phyloP scores from a whole-genome alignment of 2,329 filamentous ascomycete species.

The Endoconidiophora polonica region DNA sequence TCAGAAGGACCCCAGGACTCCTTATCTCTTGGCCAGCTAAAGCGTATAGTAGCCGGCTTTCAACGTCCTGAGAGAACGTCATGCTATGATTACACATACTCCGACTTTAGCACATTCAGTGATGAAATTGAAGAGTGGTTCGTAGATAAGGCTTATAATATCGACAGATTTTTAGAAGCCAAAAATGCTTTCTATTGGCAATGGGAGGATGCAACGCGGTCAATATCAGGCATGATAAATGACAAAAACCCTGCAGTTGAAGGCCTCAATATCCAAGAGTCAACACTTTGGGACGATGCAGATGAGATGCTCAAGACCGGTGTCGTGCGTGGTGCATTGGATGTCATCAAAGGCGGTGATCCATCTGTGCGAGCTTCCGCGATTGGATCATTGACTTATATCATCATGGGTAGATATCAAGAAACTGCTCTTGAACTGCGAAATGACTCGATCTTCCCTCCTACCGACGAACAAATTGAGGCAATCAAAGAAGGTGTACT shows the following conservation, averaged over 20 bases:
- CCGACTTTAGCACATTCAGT: constrained; percentile 54
- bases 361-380: constrained; percentile 32
- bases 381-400: constrained; percentile 41
- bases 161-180: constrained; percentile 57
- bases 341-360: constrained; percentile 26
- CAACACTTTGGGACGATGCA: constrained; percentile 47
- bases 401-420: constrained; percentile 54
- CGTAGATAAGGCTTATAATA: constrained; percentile 74
- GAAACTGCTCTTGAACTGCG: constrained; percentile 40
- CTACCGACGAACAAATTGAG: constrained; percentile 38
- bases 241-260: constrained; percentile 18
- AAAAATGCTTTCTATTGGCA: constrained; percentile 62
- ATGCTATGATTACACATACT: constrained; percentile 69
- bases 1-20: constrained; percentile 34
- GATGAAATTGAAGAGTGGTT: constrained; percentile 98
- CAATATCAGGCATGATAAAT: constrained; percentile 15
- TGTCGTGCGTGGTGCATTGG: constrained; percentile 41
- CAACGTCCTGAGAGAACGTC: constrained; percentile 50
- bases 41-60: constrained; percentile 56
- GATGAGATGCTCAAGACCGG: constrained; percentile 24
- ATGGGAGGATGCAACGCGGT: constrained; percentile 40
- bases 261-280: constrained; percentile 15
- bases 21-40: constrained; percentile 57
- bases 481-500: constrained; percentile 39
- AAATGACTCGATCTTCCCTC: constrained; percentile 30